Conservation (phyloP, 495 filamentous ascomycete genomes). For the Entonaema liquescens region DNA sequence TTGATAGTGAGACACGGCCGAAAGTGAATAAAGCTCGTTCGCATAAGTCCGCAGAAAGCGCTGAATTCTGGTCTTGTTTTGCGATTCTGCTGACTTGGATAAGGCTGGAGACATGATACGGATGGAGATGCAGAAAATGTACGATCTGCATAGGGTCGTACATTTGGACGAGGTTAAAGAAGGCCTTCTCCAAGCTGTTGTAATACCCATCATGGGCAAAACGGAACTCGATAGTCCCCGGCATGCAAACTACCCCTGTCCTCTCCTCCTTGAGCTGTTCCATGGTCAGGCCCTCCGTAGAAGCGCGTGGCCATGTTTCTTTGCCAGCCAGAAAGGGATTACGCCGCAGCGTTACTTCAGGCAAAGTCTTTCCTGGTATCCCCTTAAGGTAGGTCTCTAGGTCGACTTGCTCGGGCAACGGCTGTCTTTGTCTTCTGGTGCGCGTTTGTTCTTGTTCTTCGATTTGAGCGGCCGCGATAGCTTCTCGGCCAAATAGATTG, state of each 20-base stretch:
- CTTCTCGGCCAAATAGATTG: slow-evolving; percentile 84
- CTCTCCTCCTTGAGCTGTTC: slow-evolving; percentile 64
- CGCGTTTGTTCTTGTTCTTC: slow-evolving; percentile 59
- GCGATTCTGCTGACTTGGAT: slow-evolving; percentile 93
- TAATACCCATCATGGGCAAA: slow-evolving; percentile 83
- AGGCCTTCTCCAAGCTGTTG: slow-evolving; percentile 76
- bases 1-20: slow-evolving; percentile 81
- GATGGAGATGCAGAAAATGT: slow-evolving; percentile 47
- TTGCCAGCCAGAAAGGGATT: slow-evolving; percentile 91
- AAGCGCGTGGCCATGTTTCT: slow-evolving; percentile 85
- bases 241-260: background rate
- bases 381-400: slow-evolving; percentile 76
- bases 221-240: slow-evolving; percentile 68
- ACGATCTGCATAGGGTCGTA: slow-evolving; percentile 76
- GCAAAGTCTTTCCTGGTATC: slow-evolving; percentile 68
- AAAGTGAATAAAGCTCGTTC: slow-evolving; percentile 94
- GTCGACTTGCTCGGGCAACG: slow-evolving; percentile 64
- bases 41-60: slow-evolving; percentile 84
- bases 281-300: slow-evolving; percentile 88
- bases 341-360: slow-evolving; percentile 72
- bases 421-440: slow-evolving; percentile 57
- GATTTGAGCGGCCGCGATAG: slow-evolving; percentile 69
- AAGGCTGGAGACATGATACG: slow-evolving; percentile 92
- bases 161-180: slow-evolving; percentile 79
- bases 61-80: slow-evolving; percentile 85